A percentile compares a stretch with the other conserved stretches of the same genome.
Conservation (phyloP, 257 asterid species). For the Penstemon barbatus region DNA sequence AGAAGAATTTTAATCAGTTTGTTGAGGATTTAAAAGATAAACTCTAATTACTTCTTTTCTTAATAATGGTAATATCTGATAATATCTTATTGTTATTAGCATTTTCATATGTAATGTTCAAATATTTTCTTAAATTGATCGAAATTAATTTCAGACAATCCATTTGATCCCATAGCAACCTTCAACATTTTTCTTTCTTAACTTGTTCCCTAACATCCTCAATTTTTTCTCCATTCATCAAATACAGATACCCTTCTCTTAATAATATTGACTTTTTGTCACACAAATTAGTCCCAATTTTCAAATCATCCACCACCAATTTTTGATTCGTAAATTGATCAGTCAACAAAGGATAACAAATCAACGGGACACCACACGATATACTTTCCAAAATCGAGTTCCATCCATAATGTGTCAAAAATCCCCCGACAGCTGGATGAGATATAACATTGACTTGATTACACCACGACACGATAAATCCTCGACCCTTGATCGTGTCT, state of each 20-base stretch:
- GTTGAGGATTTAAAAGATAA: conserved; percentile 33
- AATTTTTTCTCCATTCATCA: conserved; percentile 41
- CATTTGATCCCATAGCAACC: conserved; percentile 28
- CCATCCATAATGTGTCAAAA: conserved; percentile 62
- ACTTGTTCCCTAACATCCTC: conserved; percentile 32
- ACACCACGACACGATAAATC: conserved; percentile 54
- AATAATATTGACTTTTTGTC: conserved; percentile 22
- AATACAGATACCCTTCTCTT: conserved; percentile 29
- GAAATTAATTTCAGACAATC: conserved; percentile 40
- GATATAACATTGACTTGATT: conserved; percentile 41
- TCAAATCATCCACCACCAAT: conserved; percentile 60
- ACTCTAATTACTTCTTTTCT: background rate
- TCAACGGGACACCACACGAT: conserved; percentile 45
- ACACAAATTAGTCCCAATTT: conserved; percentile 50
- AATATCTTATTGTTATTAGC: too few species aligned
- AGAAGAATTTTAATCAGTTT: conserved; percentile 31
- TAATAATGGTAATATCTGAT: too few species aligned
- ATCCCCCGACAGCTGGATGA: conserved; percentile 50
- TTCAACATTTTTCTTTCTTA: conserved; percentile 31
- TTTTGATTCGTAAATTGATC: conserved; percentile 55
- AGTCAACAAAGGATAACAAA: conserved; percentile 46
- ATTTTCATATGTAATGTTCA: too few species aligned
- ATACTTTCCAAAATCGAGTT: conserved; percentile 57
- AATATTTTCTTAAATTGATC: conserved; percentile 30
- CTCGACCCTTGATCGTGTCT: conserved; percentile 31